Evolutionary conservation across 2,329 filamentous ascomycete genomes (phyloP).

Genomic region (Thyridium curvatum): DNA sequence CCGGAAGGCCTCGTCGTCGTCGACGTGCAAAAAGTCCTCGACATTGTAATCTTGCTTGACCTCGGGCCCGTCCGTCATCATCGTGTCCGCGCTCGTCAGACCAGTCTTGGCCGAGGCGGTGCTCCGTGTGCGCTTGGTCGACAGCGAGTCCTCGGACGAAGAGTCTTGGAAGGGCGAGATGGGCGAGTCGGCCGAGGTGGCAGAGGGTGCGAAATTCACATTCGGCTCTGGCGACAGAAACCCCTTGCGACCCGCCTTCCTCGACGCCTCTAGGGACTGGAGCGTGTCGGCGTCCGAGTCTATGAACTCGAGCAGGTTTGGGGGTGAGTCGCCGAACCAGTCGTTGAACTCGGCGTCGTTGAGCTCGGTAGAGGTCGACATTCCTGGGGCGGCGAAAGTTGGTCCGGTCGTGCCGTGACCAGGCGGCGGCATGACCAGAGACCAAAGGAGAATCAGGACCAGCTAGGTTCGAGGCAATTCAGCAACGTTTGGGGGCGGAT

Average conservation of each 20-base stretch:
- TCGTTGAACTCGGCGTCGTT: slow-evolving; percentile 12
- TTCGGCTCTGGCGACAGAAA: background rate
- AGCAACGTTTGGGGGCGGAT: too few relatives aligned
- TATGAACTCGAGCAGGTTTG: background rate
- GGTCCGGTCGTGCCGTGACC: background rate
- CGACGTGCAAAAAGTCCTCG: slow-evolving; percentile 27
- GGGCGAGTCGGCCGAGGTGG: slow-evolving; percentile 13
- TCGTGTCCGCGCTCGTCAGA: slow-evolving; percentile 29
- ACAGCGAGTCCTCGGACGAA: slow-evolving; percentile 42
- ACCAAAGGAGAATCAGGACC: too few relatives aligned
- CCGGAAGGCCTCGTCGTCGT: slow-evolving; percentile 29
- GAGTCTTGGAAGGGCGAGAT: slow-evolving; percentile 36
- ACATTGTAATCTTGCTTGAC: slow-evolving; percentile 37
- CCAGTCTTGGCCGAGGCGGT: slow-evolving; percentile 38
- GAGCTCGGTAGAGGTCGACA: background rate
- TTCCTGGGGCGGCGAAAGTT: background rate
- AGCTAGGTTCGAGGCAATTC: too few relatives aligned
- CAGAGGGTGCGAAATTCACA: background rate
- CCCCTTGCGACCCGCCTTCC: background rate
- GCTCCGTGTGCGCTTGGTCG: slow-evolving; percentile 40
- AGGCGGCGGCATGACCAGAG: background rate
- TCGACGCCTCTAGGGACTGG: too few relatives aligned
- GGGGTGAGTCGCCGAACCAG: slow-evolving; percentile 1
- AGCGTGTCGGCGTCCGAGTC: background rate
- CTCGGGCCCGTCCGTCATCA: slow-evolving; percentile 34